phyloP scores from a whole-genome alignment of 2,329 filamentous ascomycete species.

The Talaromyces sp. region DNA sequence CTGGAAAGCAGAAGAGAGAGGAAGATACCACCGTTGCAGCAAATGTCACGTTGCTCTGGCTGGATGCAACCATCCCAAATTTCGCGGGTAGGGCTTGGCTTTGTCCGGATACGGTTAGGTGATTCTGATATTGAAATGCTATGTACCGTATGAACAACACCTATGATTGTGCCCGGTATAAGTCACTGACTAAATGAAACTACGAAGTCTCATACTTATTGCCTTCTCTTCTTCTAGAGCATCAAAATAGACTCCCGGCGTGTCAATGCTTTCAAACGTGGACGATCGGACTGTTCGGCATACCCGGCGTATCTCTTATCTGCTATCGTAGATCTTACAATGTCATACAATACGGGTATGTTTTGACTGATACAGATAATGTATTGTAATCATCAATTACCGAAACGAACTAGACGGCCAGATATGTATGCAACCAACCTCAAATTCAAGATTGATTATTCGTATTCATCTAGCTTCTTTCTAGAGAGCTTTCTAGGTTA shows the following conservation, averaged over 20 bases:
- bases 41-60: slow-evolving; percentile 17
- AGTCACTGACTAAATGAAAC: neutral
- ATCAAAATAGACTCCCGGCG: neutral
- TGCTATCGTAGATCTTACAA: neutral
- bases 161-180: neutral
- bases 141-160: neutral
- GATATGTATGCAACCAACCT: slow-evolving; percentile 4
- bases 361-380: neutral
- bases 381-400: slow-evolving; percentile 1
- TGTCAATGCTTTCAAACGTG: neutral
- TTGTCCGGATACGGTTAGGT: slow-evolving; percentile 5
- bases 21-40: slow-evolving; percentile 13
- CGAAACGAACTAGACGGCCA: neutral
- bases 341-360: neutral
- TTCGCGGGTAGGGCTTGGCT: neutral
- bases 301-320: neutral
- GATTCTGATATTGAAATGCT: neutral
- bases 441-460: neutral
- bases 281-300: slow-evolving; percentile 1
- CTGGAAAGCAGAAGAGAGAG: neutral
- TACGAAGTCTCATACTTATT: neutral
- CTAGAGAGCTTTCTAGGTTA: neutral
- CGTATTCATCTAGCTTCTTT: neutral
- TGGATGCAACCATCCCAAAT: slow-evolving; percentile 12
- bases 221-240: no score